These are phyloP conservation scores for Xylariaceae sp. DNA, from an alignment of 2,329 filamentous ascomycete species.

Conservation along the genomic window DNA sequence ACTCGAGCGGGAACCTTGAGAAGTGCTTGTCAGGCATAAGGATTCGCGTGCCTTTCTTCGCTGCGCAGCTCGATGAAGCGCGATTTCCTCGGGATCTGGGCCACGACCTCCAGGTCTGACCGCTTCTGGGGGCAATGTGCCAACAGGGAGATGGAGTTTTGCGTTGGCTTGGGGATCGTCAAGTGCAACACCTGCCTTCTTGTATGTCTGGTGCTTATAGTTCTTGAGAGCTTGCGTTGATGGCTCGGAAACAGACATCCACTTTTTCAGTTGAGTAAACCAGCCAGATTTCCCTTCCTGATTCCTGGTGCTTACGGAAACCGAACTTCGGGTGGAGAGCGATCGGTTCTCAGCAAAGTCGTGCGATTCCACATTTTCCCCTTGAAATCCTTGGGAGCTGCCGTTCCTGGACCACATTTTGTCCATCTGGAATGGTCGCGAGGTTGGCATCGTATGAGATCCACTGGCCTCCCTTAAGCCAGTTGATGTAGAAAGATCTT, in stretches of 20 bases:
- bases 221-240: conserved; percentile 46
- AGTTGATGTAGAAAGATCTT: conserved; percentile 4
- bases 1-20: conserved; percentile 23
- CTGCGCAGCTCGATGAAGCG: conserved; percentile 33
- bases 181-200: conserved; percentile 40
- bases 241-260: conserved; percentile 47
- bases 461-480: conserved; percentile 4
- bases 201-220: conserved; percentile 41
- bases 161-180: conserved; percentile 41
- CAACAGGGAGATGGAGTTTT: conserved; percentile 45
- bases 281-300: conserved; percentile 34
- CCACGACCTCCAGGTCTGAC: conserved; percentile 43
- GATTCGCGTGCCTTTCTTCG: conserved; percentile 29
- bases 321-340: conserved; percentile 9
- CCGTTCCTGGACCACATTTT: conserved; percentile 3
- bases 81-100: conserved; percentile 43
- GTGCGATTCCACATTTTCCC: background rate
- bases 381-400: conserved; percentile 5
- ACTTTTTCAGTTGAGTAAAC: conserved; percentile 43
- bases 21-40: conserved; percentile 14
- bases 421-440: conserved; percentile 13
- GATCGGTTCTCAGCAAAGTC: conserved; percentile 4
- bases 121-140: conserved; percentile 41
- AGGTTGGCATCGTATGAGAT: conserved; percentile 6
- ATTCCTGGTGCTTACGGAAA: conserved; percentile 22